Base-by-base conservation (phyloP, 352 stramenopile species). In the Phytophthora sp. region DNA sequence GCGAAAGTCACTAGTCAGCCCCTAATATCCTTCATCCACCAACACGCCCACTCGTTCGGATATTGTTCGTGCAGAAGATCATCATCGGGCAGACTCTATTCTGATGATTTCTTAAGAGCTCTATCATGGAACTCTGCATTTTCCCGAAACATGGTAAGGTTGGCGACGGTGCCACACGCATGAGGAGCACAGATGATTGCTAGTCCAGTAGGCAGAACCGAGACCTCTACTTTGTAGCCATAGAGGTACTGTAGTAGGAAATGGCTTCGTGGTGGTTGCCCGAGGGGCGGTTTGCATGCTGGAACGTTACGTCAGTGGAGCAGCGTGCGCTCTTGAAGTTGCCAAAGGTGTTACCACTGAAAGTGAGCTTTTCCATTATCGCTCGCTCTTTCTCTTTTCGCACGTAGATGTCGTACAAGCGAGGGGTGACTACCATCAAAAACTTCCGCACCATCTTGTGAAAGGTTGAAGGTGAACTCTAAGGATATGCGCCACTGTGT, bases 291-390 rank as follows among this genome's bases (percentile, higher is more conserved):
- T 62, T 49, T 13, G 21, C 18, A n/a, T 48, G 43, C 3, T 55
- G 44, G 42, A 63, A 56, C 15, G 44, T 52, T 21, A 55, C 43
- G 26, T 50, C 24, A 5, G 42, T 62, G 4, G 32, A 9, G 43
- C 50, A 43, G 12, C 43, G 26, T n/a, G 35, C 20, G 23, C 42
- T 41, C 7, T 15, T 15, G 31, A 37, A 54, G 41, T 49, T 35
- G 7, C 15, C 15, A 17, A 42, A 62, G 18, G 31, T 39, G 7
- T 52, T 38, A 15, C 27, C 10, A 5, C 20, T 42, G 7, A 27
- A n/a, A 3, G n/a, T 4, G 20, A 42, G 30, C 27, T 54, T 37
- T 3, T 3, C 11, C 45, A 42, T 53, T 17, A 28, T 20, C 34
- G 9, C 34, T n/a, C 12, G 27, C 2, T 10, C 45, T 1, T 2